These are phyloP conservation scores for Colletotrichum lentis DNA, from an alignment of 2,329 filamentous ascomycete species.

Conservation along the genomic window DNA sequence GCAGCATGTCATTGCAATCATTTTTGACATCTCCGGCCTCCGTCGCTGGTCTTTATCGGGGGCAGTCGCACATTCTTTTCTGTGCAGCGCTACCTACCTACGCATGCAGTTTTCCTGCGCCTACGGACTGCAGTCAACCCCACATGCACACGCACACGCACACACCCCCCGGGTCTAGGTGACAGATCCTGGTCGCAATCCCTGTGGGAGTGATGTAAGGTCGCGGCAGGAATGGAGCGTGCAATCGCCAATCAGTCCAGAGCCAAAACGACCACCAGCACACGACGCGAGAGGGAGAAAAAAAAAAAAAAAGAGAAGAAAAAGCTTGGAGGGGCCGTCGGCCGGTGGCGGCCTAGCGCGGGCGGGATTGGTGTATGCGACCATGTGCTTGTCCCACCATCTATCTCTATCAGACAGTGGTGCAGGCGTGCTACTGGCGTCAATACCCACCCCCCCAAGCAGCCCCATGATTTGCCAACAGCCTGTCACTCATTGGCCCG, in stretches of 20 bases:
- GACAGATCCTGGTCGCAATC: conserved; percentile 28
- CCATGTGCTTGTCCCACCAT: conserved; percentile 28
- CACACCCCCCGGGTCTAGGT: conserved; percentile 25
- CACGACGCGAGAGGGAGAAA: neutral
- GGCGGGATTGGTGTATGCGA: conserved; percentile 19
- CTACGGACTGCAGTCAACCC: conserved; percentile 30
- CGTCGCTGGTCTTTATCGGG: neutral
- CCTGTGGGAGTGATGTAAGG: conserved; percentile 39
- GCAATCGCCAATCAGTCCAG: conserved; percentile 35
- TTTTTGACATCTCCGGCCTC: conserved; percentile 21
- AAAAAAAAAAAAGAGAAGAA: conserved; percentile 21
- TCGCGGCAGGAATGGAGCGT: conserved; percentile 36
- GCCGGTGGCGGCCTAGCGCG: conserved; percentile 33
- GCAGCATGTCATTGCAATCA: neutral
- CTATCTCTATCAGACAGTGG: conserved; percentile 28
- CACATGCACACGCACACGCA: conserved; percentile 14
- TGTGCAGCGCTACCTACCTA: conserved; percentile 11
- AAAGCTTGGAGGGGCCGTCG: conserved; percentile 34
- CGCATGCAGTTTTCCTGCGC: conserved; percentile 31
- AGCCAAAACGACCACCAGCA: conserved; percentile 30
- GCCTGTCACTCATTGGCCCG: conserved; percentile 29
- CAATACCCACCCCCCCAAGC: conserved; percentile 7
- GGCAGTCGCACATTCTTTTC: conserved; percentile 9
- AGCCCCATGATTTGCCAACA: conserved; percentile 30
- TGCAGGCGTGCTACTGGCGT: conserved; percentile 17